Conservation (phyloP, 768 basidiomycete genomes). For the Holtermannia corniformis region DNA sequence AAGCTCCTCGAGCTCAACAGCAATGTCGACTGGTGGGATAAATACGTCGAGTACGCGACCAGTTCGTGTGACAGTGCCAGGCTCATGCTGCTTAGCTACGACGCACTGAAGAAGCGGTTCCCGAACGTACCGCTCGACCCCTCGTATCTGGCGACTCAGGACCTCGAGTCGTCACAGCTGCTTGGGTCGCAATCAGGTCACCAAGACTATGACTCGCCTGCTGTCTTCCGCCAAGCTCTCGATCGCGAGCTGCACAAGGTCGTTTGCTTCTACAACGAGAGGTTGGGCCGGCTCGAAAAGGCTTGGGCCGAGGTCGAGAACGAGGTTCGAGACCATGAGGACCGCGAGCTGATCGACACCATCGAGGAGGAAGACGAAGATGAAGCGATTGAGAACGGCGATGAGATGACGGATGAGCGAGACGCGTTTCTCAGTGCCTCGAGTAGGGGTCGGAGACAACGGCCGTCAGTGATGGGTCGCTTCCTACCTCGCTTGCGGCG, state of each 20-base stretch:
- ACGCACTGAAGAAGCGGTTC: slow-evolving; percentile 42
- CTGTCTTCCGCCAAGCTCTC: slow-evolving; percentile 59
- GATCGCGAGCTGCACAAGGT: slow-evolving; percentile 79
- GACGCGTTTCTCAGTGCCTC: background rate
- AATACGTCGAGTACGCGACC: slow-evolving; percentile 41
- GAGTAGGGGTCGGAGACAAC: background rate
- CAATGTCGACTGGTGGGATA: slow-evolving; percentile 42
- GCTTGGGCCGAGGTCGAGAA: slow-evolving; percentile 34
- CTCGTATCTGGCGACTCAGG: slow-evolving; percentile 28
- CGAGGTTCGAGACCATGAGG: slow-evolving; percentile 40
- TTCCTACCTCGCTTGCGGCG: slow-evolving; percentile 6
- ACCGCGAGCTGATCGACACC: slow-evolving; percentile 34
- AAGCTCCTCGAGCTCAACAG: slow-evolving; percentile 42
- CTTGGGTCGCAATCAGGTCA: slow-evolving; percentile 13
- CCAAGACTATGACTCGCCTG: slow-evolving; percentile 33
- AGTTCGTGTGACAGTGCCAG: background rate
- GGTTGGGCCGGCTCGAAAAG: slow-evolving; percentile 57
- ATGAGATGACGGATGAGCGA: slow-evolving; percentile 3
- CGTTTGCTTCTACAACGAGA: slow-evolving; percentile 61
- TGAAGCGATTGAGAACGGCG: slow-evolving; percentile 3
- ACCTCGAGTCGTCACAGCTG: slow-evolving; percentile 34
- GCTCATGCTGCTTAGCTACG: slow-evolving; percentile 31
- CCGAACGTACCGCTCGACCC: slow-evolving; percentile 38
- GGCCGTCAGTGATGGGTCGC: slow-evolving; percentile 11
- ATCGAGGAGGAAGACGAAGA: slow-evolving; percentile 38